A percentile compares a stretch with the other conserved stretches of the same genome.
These are phyloP conservation scores for Cyberlindnera xishuangbannaensis DNA, from an alignment of 805 yeast genomes.

Conservation along the genomic window DNA sequence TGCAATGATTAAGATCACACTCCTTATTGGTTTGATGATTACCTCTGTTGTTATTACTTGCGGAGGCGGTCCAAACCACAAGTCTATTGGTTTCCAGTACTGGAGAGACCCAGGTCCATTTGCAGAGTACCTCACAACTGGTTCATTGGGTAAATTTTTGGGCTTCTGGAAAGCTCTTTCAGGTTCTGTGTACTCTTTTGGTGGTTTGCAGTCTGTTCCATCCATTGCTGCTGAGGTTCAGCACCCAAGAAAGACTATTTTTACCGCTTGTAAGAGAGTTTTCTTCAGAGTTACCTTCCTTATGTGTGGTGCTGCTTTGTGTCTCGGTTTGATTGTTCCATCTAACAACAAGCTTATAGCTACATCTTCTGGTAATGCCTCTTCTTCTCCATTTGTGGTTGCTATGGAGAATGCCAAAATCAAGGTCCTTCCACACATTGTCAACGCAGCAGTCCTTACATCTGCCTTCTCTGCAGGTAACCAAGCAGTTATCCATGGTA, in stretches of 20 bases:
- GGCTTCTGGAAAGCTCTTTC: constrained; percentile 56
- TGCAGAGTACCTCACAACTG: constrained; percentile 27
- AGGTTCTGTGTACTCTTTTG: constrained; percentile 56
- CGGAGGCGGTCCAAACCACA: constrained; percentile 52
- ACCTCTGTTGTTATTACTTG: constrained; percentile 49
- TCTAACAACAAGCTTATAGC: constrained; percentile 26
- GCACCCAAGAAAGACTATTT: constrained; percentile 50
- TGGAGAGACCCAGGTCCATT: constrained; percentile 29
- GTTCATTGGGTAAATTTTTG: constrained; percentile 47
- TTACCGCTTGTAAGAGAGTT: constrained; percentile 47
- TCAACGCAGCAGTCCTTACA: constrained; percentile 35
- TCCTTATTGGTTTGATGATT: constrained; percentile 55
- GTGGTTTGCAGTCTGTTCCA: constrained; percentile 51
- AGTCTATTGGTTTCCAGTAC: constrained; percentile 32
- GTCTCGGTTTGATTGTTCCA: constrained; percentile 31
- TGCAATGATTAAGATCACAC: constrained; percentile 48
- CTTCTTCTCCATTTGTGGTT: constrained; percentile 36
- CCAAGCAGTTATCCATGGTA: constrained; percentile 25
- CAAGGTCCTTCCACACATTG: constrained; percentile 30
- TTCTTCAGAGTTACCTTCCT: constrained; percentile 27
- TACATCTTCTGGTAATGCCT: constrained; percentile 27
- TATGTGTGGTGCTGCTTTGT: constrained; percentile 29
- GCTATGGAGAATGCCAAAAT: constrained; percentile 44
- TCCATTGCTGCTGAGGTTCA: constrained; percentile 49
- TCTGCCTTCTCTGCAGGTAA: constrained; percentile 37